Evolutionary conservation across 306 rosid species (phyloP).

Genomic region (Gleditsia sinensis): DNA sequence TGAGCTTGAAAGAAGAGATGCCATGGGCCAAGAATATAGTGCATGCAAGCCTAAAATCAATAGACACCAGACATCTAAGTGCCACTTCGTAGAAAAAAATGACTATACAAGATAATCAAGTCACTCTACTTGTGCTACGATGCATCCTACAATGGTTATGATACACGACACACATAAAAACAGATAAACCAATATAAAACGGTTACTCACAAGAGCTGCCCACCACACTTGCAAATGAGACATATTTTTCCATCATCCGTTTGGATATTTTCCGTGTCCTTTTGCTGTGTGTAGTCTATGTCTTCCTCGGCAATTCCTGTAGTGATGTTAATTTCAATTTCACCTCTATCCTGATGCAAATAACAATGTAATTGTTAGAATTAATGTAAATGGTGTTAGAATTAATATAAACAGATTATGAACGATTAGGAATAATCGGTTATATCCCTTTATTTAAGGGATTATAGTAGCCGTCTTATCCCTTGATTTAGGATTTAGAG

Average conservation of each 20-base stretch:
- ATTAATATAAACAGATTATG: too few species aligned
- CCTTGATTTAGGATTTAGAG: too few species aligned
- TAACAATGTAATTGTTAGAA: slow-evolving; percentile 30
- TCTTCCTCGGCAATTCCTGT: slow-evolving; percentile 32
- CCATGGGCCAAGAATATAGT: background rate
- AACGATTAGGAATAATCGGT: too few species aligned
- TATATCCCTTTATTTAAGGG: too few species aligned
- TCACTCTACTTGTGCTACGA: background rate
- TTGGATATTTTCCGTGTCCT: slow-evolving; percentile 40
- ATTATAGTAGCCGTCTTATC: too few species aligned
- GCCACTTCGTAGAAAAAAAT: background rate
- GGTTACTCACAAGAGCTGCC: slow-evolving; percentile 77
- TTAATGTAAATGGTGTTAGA: too few species aligned
- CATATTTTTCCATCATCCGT: slow-evolving; percentile 50
- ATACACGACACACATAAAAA: slow-evolving; percentile 25
- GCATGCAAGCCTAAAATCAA: background rate
- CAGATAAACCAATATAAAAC: slow-evolving; percentile 32
- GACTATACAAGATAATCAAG: background rate
- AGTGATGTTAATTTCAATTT: slow-evolving; percentile 34
- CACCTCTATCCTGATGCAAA: slow-evolving; percentile 64
- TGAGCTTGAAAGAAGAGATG: background rate
- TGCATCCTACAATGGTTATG: background rate
- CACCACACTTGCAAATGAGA: slow-evolving; percentile 60
- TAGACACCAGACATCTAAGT: background rate
- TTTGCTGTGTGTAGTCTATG: slow-evolving; percentile 40